These are phyloP conservation scores for Yamadazyma mexicana DNA, from an alignment of 1,139 yeast species.

Conservation along the genomic window DNA sequence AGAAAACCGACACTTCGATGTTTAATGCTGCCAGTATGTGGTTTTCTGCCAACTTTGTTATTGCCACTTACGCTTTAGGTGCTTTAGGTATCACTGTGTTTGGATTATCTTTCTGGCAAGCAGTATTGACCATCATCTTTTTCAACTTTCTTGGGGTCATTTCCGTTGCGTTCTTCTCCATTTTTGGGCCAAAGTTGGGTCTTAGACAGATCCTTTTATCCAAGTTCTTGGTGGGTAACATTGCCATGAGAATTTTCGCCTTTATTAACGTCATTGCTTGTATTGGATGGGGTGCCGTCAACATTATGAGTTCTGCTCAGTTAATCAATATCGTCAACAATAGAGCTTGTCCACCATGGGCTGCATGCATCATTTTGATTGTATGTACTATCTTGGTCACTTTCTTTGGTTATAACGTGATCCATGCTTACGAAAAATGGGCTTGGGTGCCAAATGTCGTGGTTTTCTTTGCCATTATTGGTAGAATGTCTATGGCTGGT, in stretches of 20 bases:
- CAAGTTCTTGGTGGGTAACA: conserved; percentile 74
- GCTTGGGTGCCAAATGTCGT: conserved; percentile 83
- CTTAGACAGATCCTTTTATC: conserved; percentile 86
- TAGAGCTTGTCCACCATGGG: conserved; percentile 82
- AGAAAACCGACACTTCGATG: conserved; percentile 59
- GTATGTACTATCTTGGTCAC: conserved; percentile 70
- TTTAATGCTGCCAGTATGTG: conserved; percentile 85
- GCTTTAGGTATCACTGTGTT: conserved; percentile 68
- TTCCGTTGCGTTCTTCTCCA: conserved; percentile 81
- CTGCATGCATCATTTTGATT: conserved; percentile 76
- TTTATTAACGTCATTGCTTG: conserved; percentile 80
- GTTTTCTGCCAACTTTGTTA: conserved; percentile 88
- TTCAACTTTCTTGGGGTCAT: conserved; percentile 71
- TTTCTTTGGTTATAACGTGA: conserved; percentile 82
- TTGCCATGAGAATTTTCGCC: conserved; percentile 75
- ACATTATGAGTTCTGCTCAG: conserved; percentile 88
- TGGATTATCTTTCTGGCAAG: conserved; percentile 63
- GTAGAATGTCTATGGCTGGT: conserved; percentile 66
- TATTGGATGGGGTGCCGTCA: conserved; percentile 95
- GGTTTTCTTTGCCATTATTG: conserved; percentile 75
- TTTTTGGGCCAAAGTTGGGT: conserved; percentile 83
- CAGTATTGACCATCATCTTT: conserved; percentile 62
- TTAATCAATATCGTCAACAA: conserved; percentile 74
- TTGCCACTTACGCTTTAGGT: conserved; percentile 82
- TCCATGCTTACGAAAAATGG: conserved; percentile 81